Evolutionary conservation across 306 rosid genomes (phyloP), one percentile per base, ranked within the genome.

Genomic region (Coriaria nepalensis): DNA sequence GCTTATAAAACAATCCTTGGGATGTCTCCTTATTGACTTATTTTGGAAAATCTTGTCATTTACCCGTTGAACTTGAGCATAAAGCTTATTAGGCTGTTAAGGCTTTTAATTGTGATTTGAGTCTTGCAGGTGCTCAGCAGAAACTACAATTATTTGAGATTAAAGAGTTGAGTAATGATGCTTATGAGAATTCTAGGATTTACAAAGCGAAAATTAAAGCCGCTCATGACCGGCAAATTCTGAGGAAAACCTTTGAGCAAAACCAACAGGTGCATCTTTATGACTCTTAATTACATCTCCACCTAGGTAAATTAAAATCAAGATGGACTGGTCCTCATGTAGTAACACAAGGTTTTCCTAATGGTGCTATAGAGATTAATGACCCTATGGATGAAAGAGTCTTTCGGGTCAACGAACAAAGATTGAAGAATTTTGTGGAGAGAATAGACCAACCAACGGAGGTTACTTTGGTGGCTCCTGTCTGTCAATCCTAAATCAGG

Each of bases 201-300:
- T 20, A 20, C 29, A 20, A 20, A 20, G 29, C 1, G 3, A 20
- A 20, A 20, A 20, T 20, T 1, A 20, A 20, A 20, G 29, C 3
- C 1, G 29, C 29, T 20, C 20, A 45, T 13, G 49, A 45, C 2
- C 6, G 20, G 20, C 49, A 45, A 13, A 45, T 45, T 13, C 2
- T 45, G 20, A n/a, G 20, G 9, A 45, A 45, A n/a, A 5, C 6
- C 20, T 45, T 45, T n/a, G 49, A 45, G 20, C 49, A 1, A 20
- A 20, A 20, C 29, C 29, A 20, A 20, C 29, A 1, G 3, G 29
- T 20, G 29, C 29, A 20, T 0, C n/a, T 47, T 6, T 47, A 32
- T 32, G 52, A 47, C n/a, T 47, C 52, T 9, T 34, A 10, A 5
- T 39, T 52, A 2, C 57, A 52, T 52, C 56, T 52, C 44, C 44